A percentile compares a stretch with the other conserved stretches of the same genome.
Conservation (phyloP, 2,329 filamentous ascomycete genomes). For the Talaromyces sp. region DNA sequence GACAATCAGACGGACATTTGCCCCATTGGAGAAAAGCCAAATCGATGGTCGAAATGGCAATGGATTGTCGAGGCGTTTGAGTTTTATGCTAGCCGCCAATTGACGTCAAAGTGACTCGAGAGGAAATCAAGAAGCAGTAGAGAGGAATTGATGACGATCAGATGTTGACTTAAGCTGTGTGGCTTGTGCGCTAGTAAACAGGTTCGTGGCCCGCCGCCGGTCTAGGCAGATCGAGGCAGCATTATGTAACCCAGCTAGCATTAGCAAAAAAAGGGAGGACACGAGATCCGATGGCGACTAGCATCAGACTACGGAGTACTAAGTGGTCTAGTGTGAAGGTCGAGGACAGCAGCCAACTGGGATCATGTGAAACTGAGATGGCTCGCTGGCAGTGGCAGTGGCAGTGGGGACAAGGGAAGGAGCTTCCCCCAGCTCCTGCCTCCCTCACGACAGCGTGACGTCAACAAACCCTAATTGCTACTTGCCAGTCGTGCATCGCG, state of each 20-base stretch:
- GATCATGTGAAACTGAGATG: background rate
- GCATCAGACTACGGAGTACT: no score
- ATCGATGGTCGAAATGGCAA: background rate
- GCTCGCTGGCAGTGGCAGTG: background rate
- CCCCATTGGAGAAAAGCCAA: background rate
- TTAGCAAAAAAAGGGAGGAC: background rate
- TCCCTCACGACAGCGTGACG: constrained; percentile 13
- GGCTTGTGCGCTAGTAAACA: background rate
- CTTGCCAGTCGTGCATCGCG: background rate
- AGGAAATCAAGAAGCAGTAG: background rate
- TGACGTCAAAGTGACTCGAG: constrained; percentile 1
- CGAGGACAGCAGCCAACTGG: background rate
- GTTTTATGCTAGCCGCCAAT: background rate
- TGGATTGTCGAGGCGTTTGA: background rate
- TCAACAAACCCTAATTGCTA: constrained; percentile 12
- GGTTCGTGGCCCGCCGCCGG: background rate
- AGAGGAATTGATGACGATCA: background rate
- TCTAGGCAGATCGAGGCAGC: background rate
- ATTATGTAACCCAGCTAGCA: background rate
- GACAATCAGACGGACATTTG: background rate
- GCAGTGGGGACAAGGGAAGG: background rate
- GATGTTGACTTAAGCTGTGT: background rate
- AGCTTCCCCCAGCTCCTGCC: background rate
- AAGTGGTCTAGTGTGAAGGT: no score
- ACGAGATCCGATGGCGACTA: background rate